phyloP scores from a whole-genome alignment of 1,284 basidiomycete genomes.

The Coniferiporia sulphurascens region DNA sequence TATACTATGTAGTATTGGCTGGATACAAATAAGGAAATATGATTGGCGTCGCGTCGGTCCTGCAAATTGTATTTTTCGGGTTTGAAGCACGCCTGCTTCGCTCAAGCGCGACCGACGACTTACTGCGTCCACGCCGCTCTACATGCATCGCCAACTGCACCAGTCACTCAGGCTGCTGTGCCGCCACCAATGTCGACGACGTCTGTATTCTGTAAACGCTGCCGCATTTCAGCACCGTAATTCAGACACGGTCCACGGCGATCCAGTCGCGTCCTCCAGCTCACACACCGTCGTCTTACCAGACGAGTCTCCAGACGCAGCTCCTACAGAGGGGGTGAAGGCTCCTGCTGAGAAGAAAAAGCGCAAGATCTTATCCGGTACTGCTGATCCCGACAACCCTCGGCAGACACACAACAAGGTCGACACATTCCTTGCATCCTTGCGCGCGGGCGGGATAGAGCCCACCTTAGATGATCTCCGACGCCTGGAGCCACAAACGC shows the following conservation, averaged over 20 bases:
- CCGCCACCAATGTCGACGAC: conserved; percentile 12
- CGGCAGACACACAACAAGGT: conserved; percentile 40
- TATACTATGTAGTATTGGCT: no score
- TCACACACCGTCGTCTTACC: neutral
- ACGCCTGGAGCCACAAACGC: conserved; percentile 38
- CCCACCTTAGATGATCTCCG: conserved; percentile 55
- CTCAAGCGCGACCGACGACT: neutral
- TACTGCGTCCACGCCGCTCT: neutral
- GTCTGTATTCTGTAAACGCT: conserved; percentile 11
- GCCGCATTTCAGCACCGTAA: neutral
- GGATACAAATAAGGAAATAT: no score
- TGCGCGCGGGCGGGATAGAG: conserved; percentile 39
- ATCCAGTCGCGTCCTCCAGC: conserved; percentile 5
- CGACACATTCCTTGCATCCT: conserved; percentile 49
- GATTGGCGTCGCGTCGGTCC: no score
- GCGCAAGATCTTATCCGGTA: conserved; percentile 1
- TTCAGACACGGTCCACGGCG: neutral
- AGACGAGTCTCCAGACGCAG: neutral
- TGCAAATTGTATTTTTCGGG: no score
- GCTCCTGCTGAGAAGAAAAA: neutral
- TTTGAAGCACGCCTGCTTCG: no score
- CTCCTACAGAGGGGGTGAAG: neutral
- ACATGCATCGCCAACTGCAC: conserved; percentile 14
- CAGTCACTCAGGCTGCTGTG: conserved; percentile 5
- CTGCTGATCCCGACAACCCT: conserved; percentile 20